phyloP scores from a whole-genome alignment of 148 eudicot species.

The Diospyros kaki region DNA sequence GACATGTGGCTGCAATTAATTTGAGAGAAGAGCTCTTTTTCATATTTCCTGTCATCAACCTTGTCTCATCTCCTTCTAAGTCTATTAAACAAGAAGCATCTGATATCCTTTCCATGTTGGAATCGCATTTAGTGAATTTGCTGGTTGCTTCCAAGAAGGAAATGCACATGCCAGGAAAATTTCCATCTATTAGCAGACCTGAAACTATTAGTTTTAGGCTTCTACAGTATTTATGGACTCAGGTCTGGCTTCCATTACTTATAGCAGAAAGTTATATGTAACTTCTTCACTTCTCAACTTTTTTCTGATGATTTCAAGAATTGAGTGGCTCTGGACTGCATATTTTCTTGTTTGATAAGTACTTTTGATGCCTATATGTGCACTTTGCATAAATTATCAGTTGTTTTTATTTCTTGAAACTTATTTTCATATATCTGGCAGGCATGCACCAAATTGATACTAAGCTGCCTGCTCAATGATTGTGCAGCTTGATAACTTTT shows the following conservation, averaged over 20 bases:
- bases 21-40: constrained; percentile 51
- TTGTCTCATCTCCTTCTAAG: constrained; percentile 79
- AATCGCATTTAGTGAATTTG: constrained; percentile 36
- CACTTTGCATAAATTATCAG: neutral
- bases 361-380: neutral
- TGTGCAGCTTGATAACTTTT: neutral
- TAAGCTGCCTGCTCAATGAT: neutral
- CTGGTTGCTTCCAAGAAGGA: constrained; percentile 21
- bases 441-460: neutral
- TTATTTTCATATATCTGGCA: neutral
- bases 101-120: constrained; percentile 53
- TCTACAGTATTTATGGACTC: constrained; percentile 60
- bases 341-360: neutral
- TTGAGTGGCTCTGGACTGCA: neutral
- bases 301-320: neutral
- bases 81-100: constrained; percentile 67
- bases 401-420: neutral
- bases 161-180: constrained; percentile 17
- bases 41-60: constrained; percentile 65
- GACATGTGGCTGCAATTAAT: constrained; percentile 20
- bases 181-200: constrained; percentile 43
- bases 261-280: neutral
- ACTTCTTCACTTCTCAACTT: neutral
- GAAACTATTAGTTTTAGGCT: constrained; percentile 49
- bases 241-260: constrained; percentile 43